Evolutionary conservation across 1,284 basidiomycete genomes (phyloP), one percentile per base, ranked within the genome.

Genomic region (Kwoniella shivajii): DNA sequence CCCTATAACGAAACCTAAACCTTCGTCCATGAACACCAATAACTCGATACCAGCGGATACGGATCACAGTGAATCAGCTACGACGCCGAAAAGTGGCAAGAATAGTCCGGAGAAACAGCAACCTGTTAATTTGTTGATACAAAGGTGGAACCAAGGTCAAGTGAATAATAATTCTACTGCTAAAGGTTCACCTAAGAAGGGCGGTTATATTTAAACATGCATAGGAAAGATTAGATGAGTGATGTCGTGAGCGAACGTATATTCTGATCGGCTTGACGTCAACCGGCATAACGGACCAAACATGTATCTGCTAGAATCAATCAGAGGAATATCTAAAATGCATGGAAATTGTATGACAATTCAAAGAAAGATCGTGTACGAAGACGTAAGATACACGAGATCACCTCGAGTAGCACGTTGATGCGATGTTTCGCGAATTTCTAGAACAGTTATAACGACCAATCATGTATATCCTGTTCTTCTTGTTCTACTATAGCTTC

Each of bases 51-150:
- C 31, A 18, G 26, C 16, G 16, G 43, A 26, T 9, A 26, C 18
- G 22, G 41, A 49, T 24, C 16, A 51, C 14, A 39, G 24, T 16
- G 48, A 24, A 4, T 37, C 29, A n/a, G 13, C 27, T 38, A 24
- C 31, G 27, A 24, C 50, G 18, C 33, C 37, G 16, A 50, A 51
- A 34, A 57, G 53, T 34, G 55, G 60, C 6, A 52, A 50, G 18
- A 59, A 50, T 16, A 69, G 66, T 31, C 73, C 75, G 14, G 75
- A 77, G 47, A 74, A 74, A 57, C 72, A 72, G 52, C 72, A 73
- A 51, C 62, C 72, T 38, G 73, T 77, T 36, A 75, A 74, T 50
- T 43, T 66, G 11, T 57, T 75, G 5, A 75, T 77, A 45, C 58
- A 61, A 38, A 39, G 69, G 36, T 77, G 75, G 75, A 77, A 77